phyloP scores from a whole-genome alignment of 1,284 basidiomycete genomes.

The Rhodotorula sp. region DNA sequence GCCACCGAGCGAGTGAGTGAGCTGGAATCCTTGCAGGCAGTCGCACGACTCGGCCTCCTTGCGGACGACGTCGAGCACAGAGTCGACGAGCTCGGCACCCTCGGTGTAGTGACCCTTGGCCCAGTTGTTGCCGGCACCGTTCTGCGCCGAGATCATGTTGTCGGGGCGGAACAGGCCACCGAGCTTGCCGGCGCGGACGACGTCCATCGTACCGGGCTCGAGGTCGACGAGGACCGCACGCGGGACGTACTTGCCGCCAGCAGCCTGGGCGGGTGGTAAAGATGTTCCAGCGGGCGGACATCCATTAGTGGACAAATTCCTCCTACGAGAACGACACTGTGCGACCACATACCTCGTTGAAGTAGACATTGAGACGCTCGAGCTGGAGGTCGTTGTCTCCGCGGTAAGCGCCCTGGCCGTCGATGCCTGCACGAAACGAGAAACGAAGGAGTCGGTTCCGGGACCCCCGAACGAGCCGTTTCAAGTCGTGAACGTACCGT shows the following conservation, averaged over 20 bases:
- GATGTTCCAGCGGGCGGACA: slow-evolving; percentile 50
- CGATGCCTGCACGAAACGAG: slow-evolving; percentile 3
- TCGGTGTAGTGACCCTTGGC: slow-evolving; percentile 69
- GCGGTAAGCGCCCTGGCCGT: slow-evolving; percentile 60
- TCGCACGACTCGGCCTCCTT: slow-evolving; percentile 61
- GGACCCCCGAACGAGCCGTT: no score
- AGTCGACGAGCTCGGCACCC: slow-evolving; percentile 90
- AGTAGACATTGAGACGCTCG: slow-evolving; percentile 59
- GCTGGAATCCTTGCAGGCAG: slow-evolving; percentile 61
- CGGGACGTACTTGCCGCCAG: slow-evolving; percentile 86
- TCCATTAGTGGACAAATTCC: slow-evolving; percentile 51
- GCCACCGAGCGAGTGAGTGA: slow-evolving; percentile 63
- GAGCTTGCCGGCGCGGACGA: slow-evolving; percentile 58
- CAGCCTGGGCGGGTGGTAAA: slow-evolving; percentile 1
- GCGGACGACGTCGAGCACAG: slow-evolving; percentile 66
- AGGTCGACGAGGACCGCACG: slow-evolving; percentile 92
- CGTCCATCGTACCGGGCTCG: slow-evolving; percentile 94
- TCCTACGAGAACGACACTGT: slow-evolving; percentile 48
- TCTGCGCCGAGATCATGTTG: slow-evolving; percentile 60
- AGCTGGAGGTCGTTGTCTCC: slow-evolving; percentile 93
- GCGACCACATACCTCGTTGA: slow-evolving; percentile 58
- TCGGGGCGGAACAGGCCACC: slow-evolving; percentile 54
- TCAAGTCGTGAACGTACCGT: slow-evolving; percentile 53
- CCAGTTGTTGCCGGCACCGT: slow-evolving; percentile 56
- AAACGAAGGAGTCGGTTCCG: not conserved